These are phyloP conservation scores for Dioszegia crocea DNA, from an alignment of 768 basidiomycete genomes.

Conservation along the genomic window DNA sequence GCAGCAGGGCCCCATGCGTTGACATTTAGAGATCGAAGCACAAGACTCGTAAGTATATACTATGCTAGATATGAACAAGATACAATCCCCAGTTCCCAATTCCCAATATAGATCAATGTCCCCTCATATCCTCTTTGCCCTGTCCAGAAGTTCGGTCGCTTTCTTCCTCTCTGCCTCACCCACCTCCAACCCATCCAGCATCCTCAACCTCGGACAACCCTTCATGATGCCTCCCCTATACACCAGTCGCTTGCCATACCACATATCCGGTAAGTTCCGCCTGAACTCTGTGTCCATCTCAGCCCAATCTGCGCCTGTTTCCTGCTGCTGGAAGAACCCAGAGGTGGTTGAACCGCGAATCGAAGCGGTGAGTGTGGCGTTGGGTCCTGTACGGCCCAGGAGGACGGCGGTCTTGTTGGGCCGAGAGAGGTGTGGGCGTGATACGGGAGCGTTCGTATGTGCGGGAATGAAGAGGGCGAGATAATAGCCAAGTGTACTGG, in stretches of 20 bases:
- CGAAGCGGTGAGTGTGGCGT: slow-evolving; percentile 56
- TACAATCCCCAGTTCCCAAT: no score
- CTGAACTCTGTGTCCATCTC: slow-evolving; percentile 81
- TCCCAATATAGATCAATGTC: no score
- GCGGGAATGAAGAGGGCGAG: slow-evolving; percentile 59
- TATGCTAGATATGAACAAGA: no score
- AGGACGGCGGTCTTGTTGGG: slow-evolving; percentile 17
- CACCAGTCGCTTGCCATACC: slow-evolving; percentile 77
- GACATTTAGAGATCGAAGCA: no score
- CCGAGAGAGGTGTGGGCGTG: slow-evolving; percentile 1
- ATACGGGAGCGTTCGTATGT: slow-evolving; percentile 59
- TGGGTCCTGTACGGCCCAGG: slow-evolving; percentile 57
- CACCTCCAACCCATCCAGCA: slow-evolving; percentile 83
- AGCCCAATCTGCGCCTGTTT: slow-evolving; percentile 56
- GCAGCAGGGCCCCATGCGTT: no score
- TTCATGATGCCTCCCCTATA: slow-evolving; percentile 87
- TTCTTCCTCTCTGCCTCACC: slow-evolving; percentile 79
- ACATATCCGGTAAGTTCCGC: slow-evolving; percentile 79
- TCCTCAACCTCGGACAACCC: slow-evolving; percentile 61
- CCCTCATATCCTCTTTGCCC: background rate
- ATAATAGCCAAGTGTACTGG: slow-evolving; percentile 93
- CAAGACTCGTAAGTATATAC: background rate
- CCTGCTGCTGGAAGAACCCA: slow-evolving; percentile 3
- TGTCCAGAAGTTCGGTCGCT: slow-evolving; percentile 59
- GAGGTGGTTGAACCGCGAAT: slow-evolving; percentile 3